Percentiles rank a stretch among this genome's conserved stretches.
Conservation (phyloP, 2,329 filamentous ascomycete species). For the Apiospora malaysiana region DNA sequence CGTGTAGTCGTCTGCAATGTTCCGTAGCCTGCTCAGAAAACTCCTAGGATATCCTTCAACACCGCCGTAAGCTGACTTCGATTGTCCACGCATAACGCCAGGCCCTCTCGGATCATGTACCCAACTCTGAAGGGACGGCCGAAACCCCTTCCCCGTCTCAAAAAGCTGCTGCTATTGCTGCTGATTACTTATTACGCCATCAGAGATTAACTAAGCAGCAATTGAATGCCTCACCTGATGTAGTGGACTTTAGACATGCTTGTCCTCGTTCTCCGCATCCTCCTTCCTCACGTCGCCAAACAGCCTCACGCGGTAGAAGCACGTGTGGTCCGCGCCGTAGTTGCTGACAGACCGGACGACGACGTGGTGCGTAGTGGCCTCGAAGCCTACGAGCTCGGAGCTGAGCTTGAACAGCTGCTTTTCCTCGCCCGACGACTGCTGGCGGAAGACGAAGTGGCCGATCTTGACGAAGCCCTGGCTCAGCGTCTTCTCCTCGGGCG, state of each 20-base stretch:
- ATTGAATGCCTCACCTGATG: not conserved
- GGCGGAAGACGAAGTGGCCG: conserved; percentile 60
- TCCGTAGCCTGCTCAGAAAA: conserved; percentile 13
- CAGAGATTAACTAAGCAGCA: not conserved
- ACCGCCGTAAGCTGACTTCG: not conserved
- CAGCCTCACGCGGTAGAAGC: conserved; percentile 68
- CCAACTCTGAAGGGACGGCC: not conserved
- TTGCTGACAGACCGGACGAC: conserved; percentile 63
- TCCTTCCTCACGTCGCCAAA: conserved; percentile 52
- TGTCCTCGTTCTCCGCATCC: not conserved
- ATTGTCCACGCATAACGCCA: conserved; percentile 5
- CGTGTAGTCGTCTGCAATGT: conserved; percentile 11
- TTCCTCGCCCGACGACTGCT: conserved; percentile 48
- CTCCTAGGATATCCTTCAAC: not conserved
- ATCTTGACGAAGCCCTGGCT: conserved; percentile 60
- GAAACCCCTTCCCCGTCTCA: not conserved
- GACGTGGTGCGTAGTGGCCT: conserved; percentile 56
- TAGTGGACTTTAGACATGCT: not conserved
- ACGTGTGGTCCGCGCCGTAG: conserved; percentile 66
- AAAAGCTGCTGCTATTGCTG: not conserved
- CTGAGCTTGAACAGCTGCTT: conserved; percentile 61
- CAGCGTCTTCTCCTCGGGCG: conserved; percentile 35
- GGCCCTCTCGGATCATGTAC: not conserved
- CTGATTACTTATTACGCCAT: not conserved
- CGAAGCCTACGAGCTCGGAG: conserved; percentile 53